phyloP scores from a whole-genome alignment of 2,329 filamentous ascomycete species.

The Monosporascus sp. region DNA sequence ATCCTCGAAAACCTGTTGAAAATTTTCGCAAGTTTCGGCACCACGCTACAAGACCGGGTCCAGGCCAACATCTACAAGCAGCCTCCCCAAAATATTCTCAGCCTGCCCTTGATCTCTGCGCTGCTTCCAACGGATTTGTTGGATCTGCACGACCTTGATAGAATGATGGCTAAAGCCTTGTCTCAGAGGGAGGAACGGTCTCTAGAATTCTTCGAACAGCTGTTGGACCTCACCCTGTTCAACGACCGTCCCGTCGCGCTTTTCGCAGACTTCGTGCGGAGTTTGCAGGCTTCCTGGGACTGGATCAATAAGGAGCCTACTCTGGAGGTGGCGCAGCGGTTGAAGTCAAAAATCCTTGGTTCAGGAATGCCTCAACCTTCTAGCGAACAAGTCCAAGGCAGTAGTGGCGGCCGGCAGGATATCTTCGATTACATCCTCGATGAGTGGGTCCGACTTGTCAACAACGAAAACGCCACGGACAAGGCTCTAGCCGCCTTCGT shows the following conservation, averaged over 20 bases:
- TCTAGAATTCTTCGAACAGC: slow-evolving; percentile 71
- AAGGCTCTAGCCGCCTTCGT: slow-evolving; percentile 72
- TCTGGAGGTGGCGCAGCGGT: slow-evolving; percentile 58
- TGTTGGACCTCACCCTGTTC: slow-evolving; percentile 74
- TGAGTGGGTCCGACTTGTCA: slow-evolving; percentile 83
- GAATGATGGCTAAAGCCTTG: slow-evolving; percentile 68
- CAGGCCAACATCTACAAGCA: slow-evolving; percentile 52
- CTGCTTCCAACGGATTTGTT: slow-evolving; percentile 55
- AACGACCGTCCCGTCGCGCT: slow-evolving; percentile 72
- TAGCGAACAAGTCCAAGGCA: slow-evolving; percentile 47
- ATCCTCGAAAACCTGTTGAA: slow-evolving; percentile 56
- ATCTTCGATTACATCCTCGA: slow-evolving; percentile 94
- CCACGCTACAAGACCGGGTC: slow-evolving; percentile 49
- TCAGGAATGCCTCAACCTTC: slow-evolving; percentile 33
- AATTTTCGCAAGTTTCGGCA: slow-evolving; percentile 43
- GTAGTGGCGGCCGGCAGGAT: slow-evolving; percentile 59
- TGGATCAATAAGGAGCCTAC: slow-evolving; percentile 74
- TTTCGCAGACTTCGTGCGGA: slow-evolving; percentile 79
- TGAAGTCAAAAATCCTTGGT: slow-evolving; percentile 58
- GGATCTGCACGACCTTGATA: slow-evolving; percentile 61
- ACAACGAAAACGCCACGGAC: slow-evolving; percentile 69
- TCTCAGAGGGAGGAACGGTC: slow-evolving; percentile 64
- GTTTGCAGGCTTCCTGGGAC: slow-evolving; percentile 71
- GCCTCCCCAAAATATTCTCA: slow-evolving; percentile 49
- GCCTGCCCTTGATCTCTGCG: slow-evolving; percentile 51